Base-by-base conservation (phyloP, 306 rosid genomes). In the Prunus mume region DNA sequence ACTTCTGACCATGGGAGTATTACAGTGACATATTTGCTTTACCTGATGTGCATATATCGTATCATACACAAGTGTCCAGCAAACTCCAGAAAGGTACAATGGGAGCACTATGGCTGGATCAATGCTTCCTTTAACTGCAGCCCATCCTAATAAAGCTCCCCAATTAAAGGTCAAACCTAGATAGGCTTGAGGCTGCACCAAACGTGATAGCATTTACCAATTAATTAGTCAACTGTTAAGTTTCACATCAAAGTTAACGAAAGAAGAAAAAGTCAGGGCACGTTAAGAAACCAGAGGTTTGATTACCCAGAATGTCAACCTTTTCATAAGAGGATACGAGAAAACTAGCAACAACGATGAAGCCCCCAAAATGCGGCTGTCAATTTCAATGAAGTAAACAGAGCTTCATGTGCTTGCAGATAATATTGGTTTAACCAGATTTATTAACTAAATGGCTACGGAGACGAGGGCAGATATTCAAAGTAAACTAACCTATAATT, bases 71-170 rank as follows among this genome's bases (percentile, higher is more conserved):
- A 92, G 93, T 71, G 97, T 95, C 98, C 98, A 95, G 81, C 78
- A 92, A 65, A 92, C 91, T 70, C 98, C 97, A 73, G 97, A 90
- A 68, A 79, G 51, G 78, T 95, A 95, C 56, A 95, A 86, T 45
- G 98, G 98, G 67, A 95, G 82, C 73, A 95, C 96, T 50, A 90
- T 68, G 58, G 89, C 79, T 79, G 91, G 97, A 80, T 95, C 96
- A 78, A 92, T 80, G 82, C 85, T 84, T 82, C 97, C 96, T 83
- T 72, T 90, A 73, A 94, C 32, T 12, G 98, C 97, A 50, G 97
- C 82, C 98, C 98, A 94, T 75, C 98, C 98, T 81, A 94, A 83
- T 57, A 94, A 80, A 77, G 97, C 96, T 76, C 98, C 98, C 97
- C 97, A 92, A 43, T 94, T 94, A 83, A 91, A 91, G 75, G 97